Percentiles rank a stretch among this genome's conserved stretches.
Conservation (phyloP, 768 basidiomycete species). For the Gautieria morchelliformis region DNA sequence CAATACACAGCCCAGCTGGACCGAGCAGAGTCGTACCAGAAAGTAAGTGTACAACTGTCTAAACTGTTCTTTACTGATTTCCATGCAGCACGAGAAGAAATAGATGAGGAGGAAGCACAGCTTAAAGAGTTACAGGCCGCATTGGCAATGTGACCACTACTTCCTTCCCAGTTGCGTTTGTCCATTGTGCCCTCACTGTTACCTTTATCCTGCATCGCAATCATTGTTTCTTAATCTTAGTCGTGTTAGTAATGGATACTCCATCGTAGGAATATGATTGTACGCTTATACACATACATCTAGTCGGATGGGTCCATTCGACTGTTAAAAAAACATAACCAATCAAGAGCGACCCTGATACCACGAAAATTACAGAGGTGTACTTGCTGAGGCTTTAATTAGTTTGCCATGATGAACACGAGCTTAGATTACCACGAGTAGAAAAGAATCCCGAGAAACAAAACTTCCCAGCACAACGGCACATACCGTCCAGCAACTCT, state of each 20-base stretch:
- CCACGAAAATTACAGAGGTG: background rate
- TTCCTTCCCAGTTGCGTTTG: constrained; percentile 4
- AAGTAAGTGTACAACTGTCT: constrained; percentile 31
- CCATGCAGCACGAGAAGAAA: constrained; percentile 35
- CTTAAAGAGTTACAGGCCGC: constrained; percentile 83
- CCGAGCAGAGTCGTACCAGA: constrained; percentile 33
- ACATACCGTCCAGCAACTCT: background rate
- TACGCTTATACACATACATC: constrained; percentile 1
- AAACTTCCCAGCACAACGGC: background rate
- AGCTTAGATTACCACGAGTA: background rate
- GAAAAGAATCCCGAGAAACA: background rate
- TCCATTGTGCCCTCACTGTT: constrained; percentile 13
- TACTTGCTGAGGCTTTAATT: background rate
- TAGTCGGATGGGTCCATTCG: background rate
- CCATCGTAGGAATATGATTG: constrained; percentile 3
- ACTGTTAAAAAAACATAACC: too few relatives aligned
- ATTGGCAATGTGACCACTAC: constrained; percentile 58
- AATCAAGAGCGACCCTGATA: too few relatives aligned
- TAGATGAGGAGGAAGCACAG: constrained; percentile 89
- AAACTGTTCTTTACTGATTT: background rate
- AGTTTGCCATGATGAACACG: background rate
- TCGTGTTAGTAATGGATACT: constrained; percentile 1
- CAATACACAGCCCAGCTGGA: constrained; percentile 70
- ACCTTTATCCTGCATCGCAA: constrained; percentile 1
- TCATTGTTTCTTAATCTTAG: constrained; percentile 1